Base-by-base conservation (phyloP, 148 eudicot genomes). In the Diospyros kaki region DNA sequence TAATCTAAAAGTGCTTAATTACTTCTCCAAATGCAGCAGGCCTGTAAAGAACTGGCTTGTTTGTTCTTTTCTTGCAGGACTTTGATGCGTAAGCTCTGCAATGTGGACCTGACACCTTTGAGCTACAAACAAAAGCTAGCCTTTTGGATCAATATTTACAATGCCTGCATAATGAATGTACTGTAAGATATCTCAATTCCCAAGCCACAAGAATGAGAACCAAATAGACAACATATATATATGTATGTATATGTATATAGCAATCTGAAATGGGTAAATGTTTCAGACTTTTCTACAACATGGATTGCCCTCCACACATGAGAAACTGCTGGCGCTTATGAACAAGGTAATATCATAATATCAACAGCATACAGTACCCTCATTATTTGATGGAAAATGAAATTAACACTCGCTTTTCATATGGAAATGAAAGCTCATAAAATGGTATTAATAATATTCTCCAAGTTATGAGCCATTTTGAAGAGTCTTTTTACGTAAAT, bases 141-240 rank as follows among this genome's bases (percentile, higher is more conserved):
- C 67, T 94, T 94, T 84, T 94, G 98, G 98, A 92, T 94, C 61
- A 94, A 94, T 77, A 82, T 90, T 73, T 92, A 92, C 66, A 94
- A 94, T 73, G 88, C 92, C 80, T 84, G 94, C 85, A 84, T 94
- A 84, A 92, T 94, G 98, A 86, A 94, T 88, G 98, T 94, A 92
- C 89, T 79, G 92, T 86, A 82, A 91, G 86, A 88, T 55, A 84
- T 75, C 83, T 87, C 66, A 75, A 68, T 83, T 75, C 83, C 86
- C 66, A 75, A 68, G 72, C 60, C 72, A 68, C 66, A 43, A 60
- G 6, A 58, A 2, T 43, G 38, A 4, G n/a, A 53, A 68, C n/a
- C 38, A 71, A 51, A 28, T 63, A 3, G 46, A 40, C 50, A 72
- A 39, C 1, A 15, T 43, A 64, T 41, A 64, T 6, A 40, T 28